Base-by-base conservation (phyloP, 306 rosid species). In the Citrullus mucosospermus region DNA sequence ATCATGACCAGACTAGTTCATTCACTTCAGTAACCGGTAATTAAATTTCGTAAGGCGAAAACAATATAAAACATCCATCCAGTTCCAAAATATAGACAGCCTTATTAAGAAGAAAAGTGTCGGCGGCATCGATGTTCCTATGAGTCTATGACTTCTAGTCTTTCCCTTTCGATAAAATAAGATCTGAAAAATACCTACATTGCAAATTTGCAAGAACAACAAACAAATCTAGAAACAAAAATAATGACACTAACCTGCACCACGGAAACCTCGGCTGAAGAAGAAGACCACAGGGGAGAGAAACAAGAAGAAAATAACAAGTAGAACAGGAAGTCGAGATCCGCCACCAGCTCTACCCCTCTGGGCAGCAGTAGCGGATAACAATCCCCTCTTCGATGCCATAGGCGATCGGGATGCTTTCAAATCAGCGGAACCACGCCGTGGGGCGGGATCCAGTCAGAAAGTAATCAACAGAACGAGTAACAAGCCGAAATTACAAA, bases 221-320 rank as follows among this genome's bases (percentile, higher is more conserved):
- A 65, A 78, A 68, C 51, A 59, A 82, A 57, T 17, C 50, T 62
- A 61, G 68, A 61, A 9, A 65, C n/a, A 30, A 62, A 4, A 79
- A 59, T 36, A 17, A 36, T 16, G 78, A 67, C 63, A 86, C 84
- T 63, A 17, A 95, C 97, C 88, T 6, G 87, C 77, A 78, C 62
- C 67, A 77, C 79, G 88, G 82, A 91, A 76, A 9, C 88, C 91
- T n/a, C 87, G 85, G 58, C 88, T 79, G 78, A 92, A 25, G 85
- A 95, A 91, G 93, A 95, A 91, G 76, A 88, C 32, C 63, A 81
- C 14, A 1, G 97, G 92, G 16, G 80, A 85, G 16, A 94, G 86
- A 80, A 95, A 65, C 68, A 87, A 82, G 46, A 90, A 80, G 60
- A 89, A 86, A 54, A 85, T 54, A 81, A 90, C 77, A 65, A 76